These are phyloP conservation scores for Suillus subaureus DNA, from an alignment of 768 basidiomycete genomes.

Conservation along the genomic window DNA sequence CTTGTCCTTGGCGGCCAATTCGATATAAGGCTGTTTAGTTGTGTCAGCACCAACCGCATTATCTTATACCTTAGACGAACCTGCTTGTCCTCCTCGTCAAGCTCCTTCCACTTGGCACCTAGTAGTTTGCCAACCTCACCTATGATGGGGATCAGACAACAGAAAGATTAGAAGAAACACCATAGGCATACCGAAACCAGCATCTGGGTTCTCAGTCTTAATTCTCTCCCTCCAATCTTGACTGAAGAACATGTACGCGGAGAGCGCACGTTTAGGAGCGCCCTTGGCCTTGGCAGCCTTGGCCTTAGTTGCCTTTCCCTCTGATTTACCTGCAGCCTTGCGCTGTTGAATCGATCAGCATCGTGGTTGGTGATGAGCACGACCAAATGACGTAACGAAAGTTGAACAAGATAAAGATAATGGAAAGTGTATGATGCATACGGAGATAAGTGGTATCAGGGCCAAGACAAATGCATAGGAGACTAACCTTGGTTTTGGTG, in stretches of 20 bases:
- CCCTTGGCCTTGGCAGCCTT: constrained; percentile 76
- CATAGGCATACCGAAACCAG: constrained; percentile 72
- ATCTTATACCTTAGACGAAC: constrained; percentile 41
- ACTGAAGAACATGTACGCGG: constrained; percentile 99
- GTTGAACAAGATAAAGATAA: not conserved
- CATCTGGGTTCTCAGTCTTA: constrained; percentile 95
- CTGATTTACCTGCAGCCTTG: constrained; percentile 75
- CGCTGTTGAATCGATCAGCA: constrained; percentile 46
- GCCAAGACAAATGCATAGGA: constrained; percentile 17
- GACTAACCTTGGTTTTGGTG: constrained; percentile 66
- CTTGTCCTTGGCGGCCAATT: constrained; percentile 88
- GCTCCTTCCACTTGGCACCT: constrained; percentile 96
- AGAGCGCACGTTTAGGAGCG: constrained; percentile 85
- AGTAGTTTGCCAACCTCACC: constrained; percentile 94
- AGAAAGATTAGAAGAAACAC: not conserved
- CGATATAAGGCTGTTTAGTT: constrained; percentile 74
- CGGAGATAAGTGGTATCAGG: constrained; percentile 2
- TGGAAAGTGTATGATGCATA: not conserved
- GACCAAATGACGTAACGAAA: not conserved
- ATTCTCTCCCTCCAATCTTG: constrained; percentile 95
- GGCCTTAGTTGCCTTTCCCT: constrained; percentile 47
- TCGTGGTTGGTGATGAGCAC: constrained; percentile 2
- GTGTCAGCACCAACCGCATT: constrained; percentile 8
- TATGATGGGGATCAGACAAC: constrained; percentile 29
- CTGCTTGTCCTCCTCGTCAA: constrained; percentile 90